Conservation (phyloP, 2,329 filamentous ascomycete species). For the Trichoderma harzianum region DNA sequence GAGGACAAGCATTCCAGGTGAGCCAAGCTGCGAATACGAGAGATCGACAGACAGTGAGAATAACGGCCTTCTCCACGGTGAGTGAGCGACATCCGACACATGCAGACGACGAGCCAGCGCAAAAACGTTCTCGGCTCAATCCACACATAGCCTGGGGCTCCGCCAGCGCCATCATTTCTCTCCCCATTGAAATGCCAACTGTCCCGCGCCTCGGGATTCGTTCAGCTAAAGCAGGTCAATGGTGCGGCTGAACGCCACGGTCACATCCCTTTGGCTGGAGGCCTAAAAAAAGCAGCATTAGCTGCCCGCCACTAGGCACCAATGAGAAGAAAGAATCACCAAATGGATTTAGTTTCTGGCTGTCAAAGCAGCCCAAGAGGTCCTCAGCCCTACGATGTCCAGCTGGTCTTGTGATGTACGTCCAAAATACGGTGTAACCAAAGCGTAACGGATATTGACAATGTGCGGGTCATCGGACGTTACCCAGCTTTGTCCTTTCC, state of each 20-base stretch:
- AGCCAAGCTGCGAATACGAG: background rate
- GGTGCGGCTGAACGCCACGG: conserved; percentile 14
- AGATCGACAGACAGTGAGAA: conserved; percentile 8
- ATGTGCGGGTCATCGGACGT: background rate
- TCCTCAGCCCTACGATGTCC: conserved; percentile 9
- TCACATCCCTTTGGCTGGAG: background rate
- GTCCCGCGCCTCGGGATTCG: conserved; percentile 6
- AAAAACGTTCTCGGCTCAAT: background rate
- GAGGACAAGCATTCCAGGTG: background rate
- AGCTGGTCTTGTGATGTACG: background rate
- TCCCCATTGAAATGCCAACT: conserved; percentile 5
- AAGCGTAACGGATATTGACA: background rate
- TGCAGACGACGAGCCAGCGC: background rate
- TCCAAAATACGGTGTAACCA: conserved; percentile 7
- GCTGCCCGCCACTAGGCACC: background rate
- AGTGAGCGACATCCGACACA: conserved; percentile 2
- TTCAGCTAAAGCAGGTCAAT: background rate
- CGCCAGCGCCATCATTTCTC: background rate
- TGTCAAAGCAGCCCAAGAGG: background rate
- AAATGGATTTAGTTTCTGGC: background rate
- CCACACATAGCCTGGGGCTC: background rate
- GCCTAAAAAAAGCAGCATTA: conserved; percentile 17
- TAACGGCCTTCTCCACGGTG: background rate
- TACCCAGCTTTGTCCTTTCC: background rate
- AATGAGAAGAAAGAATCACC: background rate